Evolutionary conservation across 2,329 filamentous ascomycete genomes (phyloP).

Genomic region (Madurella mycetomatis): DNA sequence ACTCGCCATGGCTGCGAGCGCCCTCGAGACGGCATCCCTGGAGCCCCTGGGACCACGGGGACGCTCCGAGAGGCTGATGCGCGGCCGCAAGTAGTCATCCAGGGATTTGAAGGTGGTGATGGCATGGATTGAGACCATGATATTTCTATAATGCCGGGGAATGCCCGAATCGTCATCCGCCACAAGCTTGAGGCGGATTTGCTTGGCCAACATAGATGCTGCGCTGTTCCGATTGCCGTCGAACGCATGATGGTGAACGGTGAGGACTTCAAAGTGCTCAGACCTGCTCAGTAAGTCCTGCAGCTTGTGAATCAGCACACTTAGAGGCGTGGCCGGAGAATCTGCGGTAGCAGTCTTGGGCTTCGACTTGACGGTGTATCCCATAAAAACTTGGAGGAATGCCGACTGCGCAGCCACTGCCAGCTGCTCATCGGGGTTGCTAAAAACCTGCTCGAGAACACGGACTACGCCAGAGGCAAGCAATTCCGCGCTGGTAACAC

Average conservation of each 20-base stretch:
- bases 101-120: constrained; percentile 97
- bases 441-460: constrained; percentile 77
- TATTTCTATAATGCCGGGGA: constrained; percentile 79
- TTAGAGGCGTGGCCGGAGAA: constrained; percentile 78
- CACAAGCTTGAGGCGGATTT: constrained; percentile 81
- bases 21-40: constrained; percentile 57
- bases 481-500: constrained; percentile 91
- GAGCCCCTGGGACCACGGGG: constrained; percentile 55
- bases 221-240: constrained; percentile 88
- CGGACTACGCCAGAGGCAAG: constrained; percentile 87
- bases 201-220: constrained; percentile 93
- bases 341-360: constrained; percentile 60
- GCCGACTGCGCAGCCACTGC: constrained; percentile 68
- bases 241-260: constrained; percentile 86
- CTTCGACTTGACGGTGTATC: constrained; percentile 61
- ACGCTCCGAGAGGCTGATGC: constrained; percentile 77
- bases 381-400: constrained; percentile 93
- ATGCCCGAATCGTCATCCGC: constrained; percentile 91
- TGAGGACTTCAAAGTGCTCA: constrained; percentile 96
- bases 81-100: constrained; percentile 89
- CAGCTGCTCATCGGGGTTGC: constrained; percentile 59
- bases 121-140: constrained; percentile 97
- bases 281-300: constrained; percentile 94
- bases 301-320: constrained; percentile 85
- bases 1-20: constrained; percentile 73